Conservation (phyloP, 1,284 basidiomycete species). For the Trichosporon faecale region DNA sequence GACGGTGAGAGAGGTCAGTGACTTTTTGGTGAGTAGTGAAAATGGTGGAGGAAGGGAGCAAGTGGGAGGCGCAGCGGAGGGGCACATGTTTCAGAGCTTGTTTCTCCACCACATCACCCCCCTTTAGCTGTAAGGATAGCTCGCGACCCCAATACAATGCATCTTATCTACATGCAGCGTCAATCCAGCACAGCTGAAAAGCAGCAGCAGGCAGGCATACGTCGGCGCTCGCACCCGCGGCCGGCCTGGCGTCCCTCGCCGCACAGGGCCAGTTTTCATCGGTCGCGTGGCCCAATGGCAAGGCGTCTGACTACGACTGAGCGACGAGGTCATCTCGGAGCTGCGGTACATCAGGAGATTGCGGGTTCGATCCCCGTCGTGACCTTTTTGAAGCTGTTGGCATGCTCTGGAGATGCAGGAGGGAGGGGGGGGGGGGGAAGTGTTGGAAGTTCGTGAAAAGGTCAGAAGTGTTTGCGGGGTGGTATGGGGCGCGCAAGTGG, state of each 20-base stretch:
- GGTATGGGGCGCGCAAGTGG: too few relatives aligned
- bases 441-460: neutral
- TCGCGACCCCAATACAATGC: too few relatives aligned
- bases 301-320: conserved; percentile 3
- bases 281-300: conserved; percentile 4
- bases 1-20: neutral
- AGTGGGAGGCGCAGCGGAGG: neutral
- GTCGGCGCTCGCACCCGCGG: neutral
- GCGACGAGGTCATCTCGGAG: neutral
- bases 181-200: too few relatives aligned
- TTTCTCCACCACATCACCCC: too few relatives aligned
- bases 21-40: neutral
- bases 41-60: too few relatives aligned
- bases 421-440: neutral
- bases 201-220: neutral
- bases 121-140: too few relatives aligned
- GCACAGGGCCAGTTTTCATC: neutral
- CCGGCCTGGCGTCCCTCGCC: neutral
- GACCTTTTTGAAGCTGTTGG: neutral
- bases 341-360: neutral
- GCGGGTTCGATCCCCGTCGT: conserved; percentile 4
- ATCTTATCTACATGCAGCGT: too few relatives aligned
- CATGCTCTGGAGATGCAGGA: neutral
- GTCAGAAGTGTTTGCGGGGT: neutral
- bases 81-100: neutral